A percentile compares a stretch with the other conserved stretches of the same genome.
These are phyloP conservation scores for Circinella umbellata DNA, from an alignment of 371 early-diverging fungal species.

Conservation along the genomic window DNA sequence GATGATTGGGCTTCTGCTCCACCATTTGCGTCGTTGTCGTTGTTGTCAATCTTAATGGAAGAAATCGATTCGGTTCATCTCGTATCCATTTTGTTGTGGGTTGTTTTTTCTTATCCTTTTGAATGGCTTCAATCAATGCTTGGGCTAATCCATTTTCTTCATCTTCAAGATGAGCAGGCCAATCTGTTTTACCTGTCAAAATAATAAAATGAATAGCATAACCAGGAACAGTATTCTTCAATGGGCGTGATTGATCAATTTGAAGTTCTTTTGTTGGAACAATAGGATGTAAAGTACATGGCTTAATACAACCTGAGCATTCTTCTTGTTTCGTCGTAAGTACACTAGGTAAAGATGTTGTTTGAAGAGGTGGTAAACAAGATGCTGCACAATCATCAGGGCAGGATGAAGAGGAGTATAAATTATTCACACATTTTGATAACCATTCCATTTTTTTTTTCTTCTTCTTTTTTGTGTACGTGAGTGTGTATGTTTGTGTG, in stretches of 20 bases:
- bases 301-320: constrained; percentile 33
- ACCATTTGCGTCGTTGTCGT: background rate
- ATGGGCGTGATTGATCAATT: constrained; percentile 39
- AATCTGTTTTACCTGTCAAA: constrained; percentile 39
- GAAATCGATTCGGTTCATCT: constrained; percentile 25
- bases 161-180: constrained; percentile 48
- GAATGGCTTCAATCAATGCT: constrained; percentile 27
- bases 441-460: constrained; percentile 40
- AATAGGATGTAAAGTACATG: constrained; percentile 40
- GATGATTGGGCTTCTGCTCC: constrained; percentile 15
- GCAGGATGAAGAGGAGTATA: constrained; percentile 33
- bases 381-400: constrained; percentile 20
- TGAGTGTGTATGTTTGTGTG: no score
- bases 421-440: constrained; percentile 28
- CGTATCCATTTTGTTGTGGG: background rate
- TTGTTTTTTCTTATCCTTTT: constrained; percentile 19
- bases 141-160: constrained; percentile 41
- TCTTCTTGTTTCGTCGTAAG: constrained; percentile 14
- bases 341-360: constrained; percentile 29
- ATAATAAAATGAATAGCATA: constrained; percentile 43
- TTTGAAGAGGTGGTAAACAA: constrained; percentile 31
- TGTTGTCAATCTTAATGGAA: constrained; percentile 12
- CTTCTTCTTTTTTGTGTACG: no score
- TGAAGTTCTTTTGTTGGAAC: constrained; percentile 28
- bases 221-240: constrained; percentile 40